phyloP scores from a whole-genome alignment of 2,329 filamentous ascomycete genomes.

The Pseudogymnoascus sp. region DNA sequence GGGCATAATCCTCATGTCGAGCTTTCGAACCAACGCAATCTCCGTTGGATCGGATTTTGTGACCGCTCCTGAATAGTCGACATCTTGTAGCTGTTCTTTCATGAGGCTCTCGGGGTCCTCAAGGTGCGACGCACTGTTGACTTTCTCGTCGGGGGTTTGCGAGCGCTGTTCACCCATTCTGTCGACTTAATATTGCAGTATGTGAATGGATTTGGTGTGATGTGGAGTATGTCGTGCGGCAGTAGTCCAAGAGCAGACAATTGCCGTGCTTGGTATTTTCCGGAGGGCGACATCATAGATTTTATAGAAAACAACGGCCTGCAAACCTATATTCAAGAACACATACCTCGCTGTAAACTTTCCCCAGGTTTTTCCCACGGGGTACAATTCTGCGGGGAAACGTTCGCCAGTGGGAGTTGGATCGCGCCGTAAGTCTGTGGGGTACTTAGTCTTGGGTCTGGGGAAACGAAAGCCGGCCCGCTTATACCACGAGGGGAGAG shows the following conservation, averaged over 20 bases:
- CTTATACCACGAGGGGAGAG: not conserved
- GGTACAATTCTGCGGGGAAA: not conserved
- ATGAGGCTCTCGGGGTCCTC: constrained; percentile 9
- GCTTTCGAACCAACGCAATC: constrained; percentile 31
- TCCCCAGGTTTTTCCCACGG: not conserved
- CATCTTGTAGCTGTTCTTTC: not conserved
- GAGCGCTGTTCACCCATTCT: not conserved
- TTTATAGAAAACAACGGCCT: not conserved
- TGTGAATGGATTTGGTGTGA: not conserved
- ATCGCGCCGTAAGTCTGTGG: not conserved
- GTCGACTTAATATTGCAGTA: not conserved
- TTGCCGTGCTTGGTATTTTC: not conserved
- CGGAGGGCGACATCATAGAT: not conserved
- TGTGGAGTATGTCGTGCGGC: not conserved
- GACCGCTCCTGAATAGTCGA: constrained; percentile 22
- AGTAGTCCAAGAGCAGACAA: not conserved
- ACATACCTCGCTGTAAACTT: not conserved
- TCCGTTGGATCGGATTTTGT: constrained; percentile 28
- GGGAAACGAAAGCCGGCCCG: not conserved
- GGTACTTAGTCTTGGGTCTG: not conserved
- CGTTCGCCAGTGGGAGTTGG: not conserved
- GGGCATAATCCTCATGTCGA: constrained; percentile 33
- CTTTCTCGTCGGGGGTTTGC: constrained; percentile 7
- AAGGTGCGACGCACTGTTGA: constrained; percentile 1
- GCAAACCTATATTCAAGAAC: not conserved